phyloP scores from a whole-genome alignment of 2,329 filamentous ascomycete species.

The Epichloe sylvatica region DNA sequence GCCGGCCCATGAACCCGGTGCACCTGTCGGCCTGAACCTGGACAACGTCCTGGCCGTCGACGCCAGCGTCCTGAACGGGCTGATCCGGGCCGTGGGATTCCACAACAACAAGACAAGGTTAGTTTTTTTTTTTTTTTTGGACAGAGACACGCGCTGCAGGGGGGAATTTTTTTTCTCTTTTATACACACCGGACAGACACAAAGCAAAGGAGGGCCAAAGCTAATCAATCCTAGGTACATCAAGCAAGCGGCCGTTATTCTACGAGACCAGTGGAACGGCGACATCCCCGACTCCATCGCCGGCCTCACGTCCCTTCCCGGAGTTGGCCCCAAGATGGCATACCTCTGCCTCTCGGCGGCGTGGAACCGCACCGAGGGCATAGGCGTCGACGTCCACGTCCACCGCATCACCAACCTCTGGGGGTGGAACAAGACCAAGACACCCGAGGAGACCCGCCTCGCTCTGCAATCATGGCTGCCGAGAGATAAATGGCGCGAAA shows the following conservation, averaged over 20 bases:
- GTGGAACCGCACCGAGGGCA: slow-evolving; percentile 53
- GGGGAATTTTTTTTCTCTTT: no score
- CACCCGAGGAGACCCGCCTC: slow-evolving; percentile 66
- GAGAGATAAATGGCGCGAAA: slow-evolving; percentile 74
- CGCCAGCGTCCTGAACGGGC: slow-evolving; percentile 48
- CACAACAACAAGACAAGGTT: slow-evolving; percentile 83
- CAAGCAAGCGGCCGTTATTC: slow-evolving; percentile 58
- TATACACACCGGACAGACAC: background rate
- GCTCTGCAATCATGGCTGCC: slow-evolving; percentile 74
- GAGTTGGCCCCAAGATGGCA: slow-evolving; percentile 91
- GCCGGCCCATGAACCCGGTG: slow-evolving; percentile 32
- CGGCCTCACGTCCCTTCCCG: slow-evolving; percentile 63
- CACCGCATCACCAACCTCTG: slow-evolving; percentile 89
- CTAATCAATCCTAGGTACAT: slow-evolving; percentile 34
- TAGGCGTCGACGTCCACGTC: slow-evolving; percentile 89
- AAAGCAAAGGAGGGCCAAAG: background rate
- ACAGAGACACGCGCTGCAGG: background rate
- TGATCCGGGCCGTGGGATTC: slow-evolving; percentile 79
- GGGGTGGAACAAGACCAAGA: slow-evolving; percentile 76
- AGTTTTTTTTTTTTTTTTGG: no score
- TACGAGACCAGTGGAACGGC: slow-evolving; percentile 53
- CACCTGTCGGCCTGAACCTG: slow-evolving; percentile 48
- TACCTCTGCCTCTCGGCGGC: slow-evolving; percentile 71
- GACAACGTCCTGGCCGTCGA: slow-evolving; percentile 63
- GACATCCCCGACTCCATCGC: slow-evolving; percentile 72